Conservation (phyloP, 257 asterid species). For the Gentiana macrophylla region DNA sequence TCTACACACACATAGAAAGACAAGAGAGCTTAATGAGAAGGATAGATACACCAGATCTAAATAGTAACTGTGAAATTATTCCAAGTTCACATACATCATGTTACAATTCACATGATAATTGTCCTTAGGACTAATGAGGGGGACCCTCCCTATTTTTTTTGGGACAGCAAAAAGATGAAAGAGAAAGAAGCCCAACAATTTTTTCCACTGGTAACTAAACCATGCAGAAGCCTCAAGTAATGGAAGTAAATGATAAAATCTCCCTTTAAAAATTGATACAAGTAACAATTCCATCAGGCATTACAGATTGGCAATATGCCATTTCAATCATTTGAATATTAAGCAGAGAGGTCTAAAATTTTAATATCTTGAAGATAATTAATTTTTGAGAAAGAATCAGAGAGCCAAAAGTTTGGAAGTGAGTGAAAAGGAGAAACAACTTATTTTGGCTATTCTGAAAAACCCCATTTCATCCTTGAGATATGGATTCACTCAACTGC, state of each 20-base stretch:
- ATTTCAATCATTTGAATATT: too few species aligned
- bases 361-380: too few species aligned
- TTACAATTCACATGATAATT: constrained; percentile 18
- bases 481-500: too few species aligned
- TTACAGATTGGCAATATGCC: not conserved
- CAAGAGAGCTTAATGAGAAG: not conserved
- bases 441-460: too few species aligned
- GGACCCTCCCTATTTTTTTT: constrained; percentile 20
- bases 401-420: too few species aligned
- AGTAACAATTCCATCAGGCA: constrained; percentile 1
- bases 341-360: too few species aligned
- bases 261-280: constrained; percentile 6
- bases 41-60: constrained; percentile 3
- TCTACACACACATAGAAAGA: constrained; percentile 26
- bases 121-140: constrained; percentile 12
- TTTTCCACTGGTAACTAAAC: constrained; percentile 2
- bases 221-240: constrained; percentile 12
- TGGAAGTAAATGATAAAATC: constrained; percentile 6
- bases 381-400: too few species aligned
- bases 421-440: too few species aligned
- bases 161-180: constrained; percentile 10
- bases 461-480: too few species aligned
- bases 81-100: constrained; percentile 6
- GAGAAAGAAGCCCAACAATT: not conserved
- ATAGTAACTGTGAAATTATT: constrained; percentile 3